phyloP scores from a whole-genome alignment of 805 yeast genomes.

The Candida hungchunana region DNA sequence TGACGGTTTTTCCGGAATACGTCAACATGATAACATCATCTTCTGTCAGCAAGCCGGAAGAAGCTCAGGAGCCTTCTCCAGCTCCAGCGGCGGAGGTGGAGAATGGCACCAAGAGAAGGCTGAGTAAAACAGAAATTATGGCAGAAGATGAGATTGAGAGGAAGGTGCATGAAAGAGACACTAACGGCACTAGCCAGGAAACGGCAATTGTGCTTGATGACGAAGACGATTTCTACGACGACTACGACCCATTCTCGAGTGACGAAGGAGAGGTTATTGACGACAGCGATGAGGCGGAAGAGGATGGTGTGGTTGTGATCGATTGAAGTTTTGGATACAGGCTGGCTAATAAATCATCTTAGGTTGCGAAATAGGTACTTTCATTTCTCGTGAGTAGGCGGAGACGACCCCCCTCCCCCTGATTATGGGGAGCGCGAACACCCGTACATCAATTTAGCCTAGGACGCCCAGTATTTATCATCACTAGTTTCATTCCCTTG shows the following conservation, averaged over 20 bases:
- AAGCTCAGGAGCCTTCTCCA: not conserved
- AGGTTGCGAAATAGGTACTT: too few relatives aligned
- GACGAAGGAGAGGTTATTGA: conserved; percentile 7
- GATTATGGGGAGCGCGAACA: too few relatives aligned
- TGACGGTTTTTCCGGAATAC: conserved; percentile 50
- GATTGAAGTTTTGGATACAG: not conserved
- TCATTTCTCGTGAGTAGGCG: too few relatives aligned
- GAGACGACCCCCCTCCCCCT: too few relatives aligned
- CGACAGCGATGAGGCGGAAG: not conserved
- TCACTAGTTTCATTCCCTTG: too few relatives aligned
- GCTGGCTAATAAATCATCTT: not conserved
- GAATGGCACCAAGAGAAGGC: conserved; percentile 3
- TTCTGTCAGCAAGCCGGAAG: not conserved
- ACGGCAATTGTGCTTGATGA: conserved; percentile 6
- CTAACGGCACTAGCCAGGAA: conserved; percentile 1
- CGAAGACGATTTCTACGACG: conserved; percentile 10
- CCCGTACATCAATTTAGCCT: too few relatives aligned
- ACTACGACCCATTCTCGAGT: conserved; percentile 6
- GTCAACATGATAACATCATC: conserved; percentile 7
- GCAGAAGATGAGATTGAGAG: conserved; percentile 1
- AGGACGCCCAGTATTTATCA: too few relatives aligned
- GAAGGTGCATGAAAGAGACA: too few relatives aligned
- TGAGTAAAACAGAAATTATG: conserved; percentile 3
- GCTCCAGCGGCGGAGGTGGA: too few relatives aligned
- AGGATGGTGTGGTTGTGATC: conserved; percentile 4